Base-by-base conservation (phyloP, 495 filamentous ascomycete species). In the Penicillium dipodomyicola region DNA sequence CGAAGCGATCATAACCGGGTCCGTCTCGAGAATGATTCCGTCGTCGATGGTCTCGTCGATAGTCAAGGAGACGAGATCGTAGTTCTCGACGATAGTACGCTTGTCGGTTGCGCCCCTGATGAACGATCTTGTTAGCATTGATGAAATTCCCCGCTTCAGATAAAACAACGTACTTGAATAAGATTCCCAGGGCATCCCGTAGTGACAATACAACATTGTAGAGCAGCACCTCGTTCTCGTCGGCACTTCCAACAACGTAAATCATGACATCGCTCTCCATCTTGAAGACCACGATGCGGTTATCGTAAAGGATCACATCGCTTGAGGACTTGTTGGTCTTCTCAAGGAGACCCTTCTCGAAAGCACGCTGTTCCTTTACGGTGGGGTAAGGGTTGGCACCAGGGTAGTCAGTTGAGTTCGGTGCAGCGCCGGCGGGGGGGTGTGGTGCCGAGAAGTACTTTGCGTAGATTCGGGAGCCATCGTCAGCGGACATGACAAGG, bases 21-120 rank as follows among this genome's bases (percentile, higher is more conserved):
- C 94, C 0, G 92, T 96, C 77, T 99, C 94, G 12, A 99, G 81
- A 60, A 97, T 92, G 60, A 99, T 92, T 30, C 94, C 94, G 62
- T 97, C 94, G 72, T 97, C 94, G 30, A 96, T 86, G 53, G 96
- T 90, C 72, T 99, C 94, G 72, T 99, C 94, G 53, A 97, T 89
- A 42, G 92, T 89, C 20, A 99, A 80, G 20, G 91, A 88, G 54
- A 96, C 89, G 9, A 87, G 82, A 67, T 97, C 94, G 78, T 97
- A 98, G 81, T 97, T 96, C 75, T 99, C 94, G 66, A 97, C 85
- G 58, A 97, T 89, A 10, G 93, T 97, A 58, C 94, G 89, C 80
- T 96, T 96, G 79, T 99, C 94, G 51, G 92, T 91, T 23, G 91
- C 90, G 74, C 92, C 92, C 72, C 88, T 93, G 59, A 56, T 56